Base-by-base conservation (phyloP, 1,139 yeast species). In the Meyerozyma smithsonii region DNA sequence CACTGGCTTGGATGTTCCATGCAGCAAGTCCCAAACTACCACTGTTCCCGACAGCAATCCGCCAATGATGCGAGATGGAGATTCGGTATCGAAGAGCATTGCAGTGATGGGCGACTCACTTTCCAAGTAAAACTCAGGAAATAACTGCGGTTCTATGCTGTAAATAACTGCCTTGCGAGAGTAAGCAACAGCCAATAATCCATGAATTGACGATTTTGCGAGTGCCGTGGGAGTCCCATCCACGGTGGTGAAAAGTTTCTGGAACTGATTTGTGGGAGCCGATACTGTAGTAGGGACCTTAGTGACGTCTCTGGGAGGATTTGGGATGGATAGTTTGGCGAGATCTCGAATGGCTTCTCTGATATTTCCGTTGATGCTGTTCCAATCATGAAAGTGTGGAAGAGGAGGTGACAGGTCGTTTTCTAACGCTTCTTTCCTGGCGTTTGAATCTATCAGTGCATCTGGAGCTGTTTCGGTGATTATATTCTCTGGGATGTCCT, bases 81-180 rank as follows among this genome's bases (percentile, higher is more conserved):
- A 60, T 11, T 72, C 40, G 12, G 44, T 46, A 40, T 66, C 76
- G 38, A 69, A 65, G 34, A 50, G 51, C n/a, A 80, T 60, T 26
- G 64, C 64, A 6, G 78, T 65, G 8, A 77, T 71, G 0, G 79
- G 62, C 1, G 71, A 52, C 4, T 62, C 43, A 42, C 65, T 54
- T 15, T 64, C 61, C 37, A 81, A 66, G 32, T 69, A 66, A 50
- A 62, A 72, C 47, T 80, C 85, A 0, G 84, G 81, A 24, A 59
- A 48, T 4, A 52, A 41, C 11, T 40, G 43, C 20, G 39, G 47
- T 17, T 39, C 58, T 30, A 44, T 42, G 48, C 50, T 61, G 54
- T 56, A 68, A 40, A 61, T 59, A 46, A 54, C 62, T 14, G 64
- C 77, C 11, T n/a, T 15, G 14, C 26, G 20, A 5, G 17, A n/a